A percentile compares a stretch with the other conserved stretches of the same genome.
Evolutionary conservation across 2,329 filamentous ascomycete genomes (phyloP).

Genomic region (Penicillium decumbens): DNA sequence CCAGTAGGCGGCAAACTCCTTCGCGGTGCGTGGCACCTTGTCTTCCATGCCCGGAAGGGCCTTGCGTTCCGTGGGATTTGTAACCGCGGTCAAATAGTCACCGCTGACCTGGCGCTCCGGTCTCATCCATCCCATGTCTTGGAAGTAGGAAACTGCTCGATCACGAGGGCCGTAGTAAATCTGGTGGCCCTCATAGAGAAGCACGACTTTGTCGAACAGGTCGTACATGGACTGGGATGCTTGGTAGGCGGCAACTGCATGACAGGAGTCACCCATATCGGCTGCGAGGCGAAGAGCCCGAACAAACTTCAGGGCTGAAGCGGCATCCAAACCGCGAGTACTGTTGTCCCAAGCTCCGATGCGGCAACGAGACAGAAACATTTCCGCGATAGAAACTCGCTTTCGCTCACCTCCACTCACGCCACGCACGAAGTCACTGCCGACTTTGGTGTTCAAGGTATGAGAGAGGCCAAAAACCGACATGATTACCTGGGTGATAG

Average conservation of each 20-base stretch:
- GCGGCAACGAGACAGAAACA: conserved; percentile 24
- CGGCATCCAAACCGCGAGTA: conserved; percentile 49
- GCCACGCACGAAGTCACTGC: conserved; percentile 52
- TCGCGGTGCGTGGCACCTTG: conserved; percentile 59
- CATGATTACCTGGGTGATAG: conserved; percentile 39
- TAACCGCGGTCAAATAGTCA: conserved; percentile 65
- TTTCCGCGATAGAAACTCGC: conserved; percentile 48
- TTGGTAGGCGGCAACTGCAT: conserved; percentile 44
- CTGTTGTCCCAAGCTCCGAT: conserved; percentile 43
- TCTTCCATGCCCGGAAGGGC: conserved; percentile 55
- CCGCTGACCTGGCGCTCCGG: conserved; percentile 61
- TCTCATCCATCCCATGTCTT: conserved; percentile 63
- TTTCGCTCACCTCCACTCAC: conserved; percentile 57
- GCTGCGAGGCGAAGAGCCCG: conserved; percentile 48
- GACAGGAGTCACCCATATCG: conserved; percentile 45
- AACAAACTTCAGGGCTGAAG: conserved; percentile 55
- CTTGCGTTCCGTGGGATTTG: conserved; percentile 57
- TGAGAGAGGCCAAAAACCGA: conserved; percentile 38
- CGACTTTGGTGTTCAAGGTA: conserved; percentile 44
- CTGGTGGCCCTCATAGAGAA: conserved; percentile 69
- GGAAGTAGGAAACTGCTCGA: conserved; percentile 60
- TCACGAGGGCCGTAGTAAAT: conserved; percentile 66
- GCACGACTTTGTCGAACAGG: conserved; percentile 66
- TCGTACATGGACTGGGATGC: conserved; percentile 49
- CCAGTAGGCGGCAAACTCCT: conserved; percentile 57